phyloP scores from a whole-genome alignment of 495 filamentous ascomycete genomes.

The Cairneyella variabilis region DNA sequence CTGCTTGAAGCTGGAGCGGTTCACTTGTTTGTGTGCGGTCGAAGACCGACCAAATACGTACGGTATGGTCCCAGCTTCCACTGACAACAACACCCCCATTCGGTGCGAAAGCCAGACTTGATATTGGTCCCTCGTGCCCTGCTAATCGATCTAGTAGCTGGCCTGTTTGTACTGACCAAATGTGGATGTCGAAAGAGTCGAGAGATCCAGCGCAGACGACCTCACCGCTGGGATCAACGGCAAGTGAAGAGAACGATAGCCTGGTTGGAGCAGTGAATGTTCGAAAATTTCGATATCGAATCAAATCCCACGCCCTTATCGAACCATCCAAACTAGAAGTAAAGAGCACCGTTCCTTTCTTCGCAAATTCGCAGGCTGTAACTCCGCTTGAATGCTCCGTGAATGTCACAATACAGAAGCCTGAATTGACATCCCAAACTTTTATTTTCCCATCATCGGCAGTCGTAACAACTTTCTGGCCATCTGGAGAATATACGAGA shows the following conservation, averaged over 20 bases:
- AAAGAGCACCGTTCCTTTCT: conserved; percentile 90
- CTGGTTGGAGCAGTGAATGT: conserved; percentile 92
- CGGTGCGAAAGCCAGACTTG: conserved; percentile 80
- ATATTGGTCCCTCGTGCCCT: conserved; percentile 91
- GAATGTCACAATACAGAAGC: conserved; percentile 97
- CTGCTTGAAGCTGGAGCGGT: conserved; percentile 83
- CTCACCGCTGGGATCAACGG: conserved; percentile 95
- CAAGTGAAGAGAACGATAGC: conserved; percentile 86
- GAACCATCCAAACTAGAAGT: conserved; percentile 93
- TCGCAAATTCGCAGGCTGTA: conserved; percentile 92
- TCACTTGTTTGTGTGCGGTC: conserved; percentile 90
- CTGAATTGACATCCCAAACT: conserved; percentile 93
- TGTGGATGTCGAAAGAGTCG: conserved; percentile 94
- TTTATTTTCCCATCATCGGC: conserved; percentile 98
- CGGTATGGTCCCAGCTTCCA: conserved; percentile 93
- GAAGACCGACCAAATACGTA: conserved; percentile 94
- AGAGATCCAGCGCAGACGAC: conserved; percentile 92
- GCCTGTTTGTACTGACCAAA: conserved; percentile 97
- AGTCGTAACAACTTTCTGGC: conserved; percentile 84
- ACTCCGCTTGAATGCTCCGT: conserved; percentile 95
- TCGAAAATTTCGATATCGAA: conserved; percentile 93
- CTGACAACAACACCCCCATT: conserved; percentile 79
- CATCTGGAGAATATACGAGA: conserved; percentile 88
- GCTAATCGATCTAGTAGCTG: conserved; percentile 87
- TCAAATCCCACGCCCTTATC: conserved; percentile 91